Evolutionary conservation across 495 filamentous ascomycete genomes (phyloP).

Genomic region (Neurospora sp.): DNA sequence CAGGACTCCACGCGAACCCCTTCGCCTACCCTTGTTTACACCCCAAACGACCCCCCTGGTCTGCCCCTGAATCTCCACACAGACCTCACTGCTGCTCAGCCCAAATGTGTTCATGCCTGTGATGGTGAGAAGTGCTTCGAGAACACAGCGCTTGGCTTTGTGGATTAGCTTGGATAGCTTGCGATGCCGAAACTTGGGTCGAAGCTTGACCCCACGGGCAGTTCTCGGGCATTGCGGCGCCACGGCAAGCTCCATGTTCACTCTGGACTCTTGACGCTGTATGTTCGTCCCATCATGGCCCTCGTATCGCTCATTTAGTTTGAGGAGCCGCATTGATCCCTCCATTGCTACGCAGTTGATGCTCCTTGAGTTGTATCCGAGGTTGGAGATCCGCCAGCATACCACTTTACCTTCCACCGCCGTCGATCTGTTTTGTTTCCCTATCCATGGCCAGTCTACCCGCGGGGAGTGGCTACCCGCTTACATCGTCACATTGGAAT

Average conservation of each 20-base stretch:
- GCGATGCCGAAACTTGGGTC: not conserved
- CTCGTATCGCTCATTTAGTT: not conserved
- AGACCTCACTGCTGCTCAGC: not conserved
- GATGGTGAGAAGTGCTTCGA: not conserved
- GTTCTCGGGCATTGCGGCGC: not conserved
- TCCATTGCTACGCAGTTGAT: not conserved
- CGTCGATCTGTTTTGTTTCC: not conserved
- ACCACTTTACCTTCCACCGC: not conserved
- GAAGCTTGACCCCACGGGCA: not conserved
- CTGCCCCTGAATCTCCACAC: not conserved
- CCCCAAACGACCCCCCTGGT: not conserved
- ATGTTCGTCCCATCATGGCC: not conserved
- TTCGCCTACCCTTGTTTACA: not conserved
- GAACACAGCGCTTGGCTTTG: not conserved
- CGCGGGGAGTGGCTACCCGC: not conserved
- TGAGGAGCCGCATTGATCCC: not conserved
- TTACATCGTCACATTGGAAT: not conserved
- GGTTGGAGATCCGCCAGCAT: not conserved
- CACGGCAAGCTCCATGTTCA: not conserved
- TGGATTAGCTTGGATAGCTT: not conserved
- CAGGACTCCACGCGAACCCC: not conserved
- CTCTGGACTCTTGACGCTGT: not conserved
- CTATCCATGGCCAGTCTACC: not conserved
- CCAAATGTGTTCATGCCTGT: not conserved
- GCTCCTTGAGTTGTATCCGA: not conserved